Evolutionary conservation across 2,329 filamentous ascomycete species (phyloP).

Genomic region (Fusarium tjaetaba): DNA sequence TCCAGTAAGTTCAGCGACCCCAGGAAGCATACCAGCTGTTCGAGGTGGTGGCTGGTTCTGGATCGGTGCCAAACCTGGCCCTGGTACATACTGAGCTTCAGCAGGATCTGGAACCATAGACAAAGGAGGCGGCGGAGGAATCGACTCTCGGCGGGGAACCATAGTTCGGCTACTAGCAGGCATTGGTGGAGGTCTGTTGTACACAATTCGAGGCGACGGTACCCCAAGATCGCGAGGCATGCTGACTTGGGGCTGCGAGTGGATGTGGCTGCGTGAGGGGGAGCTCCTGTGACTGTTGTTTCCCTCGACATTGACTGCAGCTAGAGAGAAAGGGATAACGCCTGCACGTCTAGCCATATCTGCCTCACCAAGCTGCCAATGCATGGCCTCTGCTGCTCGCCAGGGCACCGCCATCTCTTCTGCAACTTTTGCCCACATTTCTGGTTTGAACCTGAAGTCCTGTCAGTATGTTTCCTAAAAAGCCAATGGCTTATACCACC

Average conservation of each 20-base stretch:
- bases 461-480: constrained; percentile 29
- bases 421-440: constrained; percentile 97
- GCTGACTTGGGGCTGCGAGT: constrained; percentile 59
- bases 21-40: constrained; percentile 63
- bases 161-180: constrained; percentile 50
- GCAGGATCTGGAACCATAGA: constrained; percentile 46
- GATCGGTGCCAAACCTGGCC: constrained; percentile 63
- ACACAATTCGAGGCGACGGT: constrained; percentile 53
- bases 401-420: constrained; percentile 96
- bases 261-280: constrained; percentile 53
- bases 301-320: constrained; percentile 62
- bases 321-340: constrained; percentile 83
- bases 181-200: constrained; percentile 51
- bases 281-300: constrained; percentile 52
- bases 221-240: constrained; percentile 55
- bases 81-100: constrained; percentile 48
- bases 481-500: background rate
- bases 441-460: constrained; percentile 82
- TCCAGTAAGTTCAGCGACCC: constrained; percentile 71
- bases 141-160: constrained; percentile 55
- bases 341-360: constrained; percentile 96
- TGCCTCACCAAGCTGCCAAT: constrained; percentile 93
- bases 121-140: constrained; percentile 44
- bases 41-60: constrained; percentile 55
- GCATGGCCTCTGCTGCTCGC: constrained; percentile 96